These are phyloP conservation scores for Hippophae tibetana DNA, from an alignment of 306 rosid species.

Conservation along the genomic window DNA sequence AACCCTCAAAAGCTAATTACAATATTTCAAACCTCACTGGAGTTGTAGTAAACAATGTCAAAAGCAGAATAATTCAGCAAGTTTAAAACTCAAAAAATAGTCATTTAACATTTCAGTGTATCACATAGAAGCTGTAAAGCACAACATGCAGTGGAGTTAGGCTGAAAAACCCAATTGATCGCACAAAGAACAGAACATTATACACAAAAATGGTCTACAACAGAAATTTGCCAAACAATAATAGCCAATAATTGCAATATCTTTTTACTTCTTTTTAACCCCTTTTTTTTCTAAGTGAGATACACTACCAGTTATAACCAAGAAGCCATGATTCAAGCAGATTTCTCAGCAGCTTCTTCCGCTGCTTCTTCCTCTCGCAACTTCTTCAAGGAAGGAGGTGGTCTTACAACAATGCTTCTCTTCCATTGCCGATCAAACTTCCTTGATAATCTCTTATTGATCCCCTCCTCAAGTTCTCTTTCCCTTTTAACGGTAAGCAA, in stretches of 20 bases:
- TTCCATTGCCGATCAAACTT: conserved; percentile 81
- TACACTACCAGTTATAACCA: not conserved
- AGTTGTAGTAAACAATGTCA: too few species aligned
- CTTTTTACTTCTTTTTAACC: not conserved
- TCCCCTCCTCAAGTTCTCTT: conserved; percentile 86
- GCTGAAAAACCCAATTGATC: not conserved
- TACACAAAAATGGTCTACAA: not conserved
- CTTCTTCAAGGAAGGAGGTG: conserved; percentile 65
- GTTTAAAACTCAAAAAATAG: not conserved
- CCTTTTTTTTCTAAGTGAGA: not conserved
- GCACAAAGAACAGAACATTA: not conserved
- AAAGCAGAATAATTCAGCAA: too few species aligned
- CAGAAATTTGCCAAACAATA: not conserved
- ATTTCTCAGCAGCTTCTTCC: conserved; percentile 10
- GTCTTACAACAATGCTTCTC: conserved; percentile 69
- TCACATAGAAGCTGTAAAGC: not conserved
- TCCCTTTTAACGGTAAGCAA: conserved; percentile 88
- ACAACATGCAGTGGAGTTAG: not conserved
- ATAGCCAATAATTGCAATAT: not conserved
- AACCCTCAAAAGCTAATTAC: too few species aligned
- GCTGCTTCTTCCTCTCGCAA: conserved; percentile 77
- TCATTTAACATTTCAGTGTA: not conserved
- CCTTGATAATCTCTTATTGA: conserved; percentile 73
- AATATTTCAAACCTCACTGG: too few species aligned
- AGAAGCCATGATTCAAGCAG: not conserved